Percentiles rank a stretch among this genome's conserved stretches.
These are phyloP conservation scores for Rhynchospora pubera DNA, from an alignment of 176 grass and related monocot genomes.

Conservation along the genomic window DNA sequence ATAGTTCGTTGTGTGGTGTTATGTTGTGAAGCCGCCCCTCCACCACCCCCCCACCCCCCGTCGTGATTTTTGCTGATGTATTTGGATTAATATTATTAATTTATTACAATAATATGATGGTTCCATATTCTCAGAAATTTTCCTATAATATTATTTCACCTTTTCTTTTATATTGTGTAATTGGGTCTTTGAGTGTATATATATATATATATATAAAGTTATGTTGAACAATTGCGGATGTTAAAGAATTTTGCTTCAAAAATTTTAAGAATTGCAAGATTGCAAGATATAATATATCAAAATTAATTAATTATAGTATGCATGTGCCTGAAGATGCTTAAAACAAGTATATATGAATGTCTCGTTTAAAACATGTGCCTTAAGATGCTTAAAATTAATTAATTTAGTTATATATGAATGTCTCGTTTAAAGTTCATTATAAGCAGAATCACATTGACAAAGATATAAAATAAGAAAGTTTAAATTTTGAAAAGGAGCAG, in stretches of 20 bases:
- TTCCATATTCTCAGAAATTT: not conserved
- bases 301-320: not conserved
- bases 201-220: no score
- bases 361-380: not conserved
- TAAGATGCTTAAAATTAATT: no score
- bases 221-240: not conserved
- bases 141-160: not conserved
- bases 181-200: not conserved
- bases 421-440: not conserved
- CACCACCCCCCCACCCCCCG: no score
- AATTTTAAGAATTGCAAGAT: no score
- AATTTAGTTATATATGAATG: not conserved
- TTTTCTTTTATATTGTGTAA: not conserved
- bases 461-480: not conserved
- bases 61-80: not conserved
- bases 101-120: no score
- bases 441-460: not conserved
- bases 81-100: not conserved
- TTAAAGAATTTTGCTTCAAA: not conserved
- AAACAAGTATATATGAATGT: not conserved
- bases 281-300: not conserved
- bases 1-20: not conserved
- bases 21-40: not conserved
- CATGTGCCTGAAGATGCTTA: not conserved
- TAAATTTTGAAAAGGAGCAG: not conserved